Conservation (phyloP, 2,329 filamentous ascomycete species). For the Cladosporium colombiae region DNA sequence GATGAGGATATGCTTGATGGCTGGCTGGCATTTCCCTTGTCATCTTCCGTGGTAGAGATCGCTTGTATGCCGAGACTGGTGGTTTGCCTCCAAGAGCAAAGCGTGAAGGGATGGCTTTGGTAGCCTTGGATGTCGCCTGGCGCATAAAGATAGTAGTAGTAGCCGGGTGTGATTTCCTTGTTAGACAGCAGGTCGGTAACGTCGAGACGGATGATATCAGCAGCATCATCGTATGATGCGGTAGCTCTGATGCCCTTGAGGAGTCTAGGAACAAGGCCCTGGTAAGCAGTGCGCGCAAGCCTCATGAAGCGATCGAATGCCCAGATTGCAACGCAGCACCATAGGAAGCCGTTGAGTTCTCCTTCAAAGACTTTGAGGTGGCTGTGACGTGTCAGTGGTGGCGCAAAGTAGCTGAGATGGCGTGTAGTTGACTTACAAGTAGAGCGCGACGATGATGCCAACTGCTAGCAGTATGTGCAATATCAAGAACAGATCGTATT, state of each 20-base stretch:
- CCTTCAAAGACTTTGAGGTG: slow-evolving; percentile 57
- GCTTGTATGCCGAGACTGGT: slow-evolving; percentile 1
- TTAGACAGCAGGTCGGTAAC: slow-evolving; percentile 40
- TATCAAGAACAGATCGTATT: slow-evolving; percentile 56
- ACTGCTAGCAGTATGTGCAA: slow-evolving; percentile 56
- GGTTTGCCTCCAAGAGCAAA: slow-evolving; percentile 36
- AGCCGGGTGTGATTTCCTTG: slow-evolving; percentile 45
- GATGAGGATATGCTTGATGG: slow-evolving; percentile 21
- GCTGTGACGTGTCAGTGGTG: slow-evolving; percentile 33
- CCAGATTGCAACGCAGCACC: slow-evolving; percentile 54
- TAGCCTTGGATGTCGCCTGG: slow-evolving; percentile 47
- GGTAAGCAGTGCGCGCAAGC: slow-evolving; percentile 46
- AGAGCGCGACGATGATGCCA: slow-evolving; percentile 53
- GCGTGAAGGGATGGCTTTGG: slow-evolving; percentile 56
- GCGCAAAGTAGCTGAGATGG: slow-evolving; percentile 22
- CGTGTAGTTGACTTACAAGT: slow-evolving; percentile 46
- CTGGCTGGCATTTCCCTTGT: neutral
- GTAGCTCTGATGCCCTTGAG: slow-evolving; percentile 35
- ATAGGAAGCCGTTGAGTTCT: slow-evolving; percentile 53
- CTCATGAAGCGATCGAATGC: slow-evolving; percentile 52
- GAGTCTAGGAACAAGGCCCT: slow-evolving; percentile 42
- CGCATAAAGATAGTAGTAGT: slow-evolving; percentile 55
- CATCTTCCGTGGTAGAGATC: slow-evolving; percentile 14
- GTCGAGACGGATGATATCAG: slow-evolving; percentile 52
- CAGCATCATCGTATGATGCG: slow-evolving; percentile 46